A percentile compares a stretch with the other conserved stretches of the same genome.
Conservation (phyloP, 2,329 filamentous ascomycete genomes). For the Monilinia fructicola region DNA sequence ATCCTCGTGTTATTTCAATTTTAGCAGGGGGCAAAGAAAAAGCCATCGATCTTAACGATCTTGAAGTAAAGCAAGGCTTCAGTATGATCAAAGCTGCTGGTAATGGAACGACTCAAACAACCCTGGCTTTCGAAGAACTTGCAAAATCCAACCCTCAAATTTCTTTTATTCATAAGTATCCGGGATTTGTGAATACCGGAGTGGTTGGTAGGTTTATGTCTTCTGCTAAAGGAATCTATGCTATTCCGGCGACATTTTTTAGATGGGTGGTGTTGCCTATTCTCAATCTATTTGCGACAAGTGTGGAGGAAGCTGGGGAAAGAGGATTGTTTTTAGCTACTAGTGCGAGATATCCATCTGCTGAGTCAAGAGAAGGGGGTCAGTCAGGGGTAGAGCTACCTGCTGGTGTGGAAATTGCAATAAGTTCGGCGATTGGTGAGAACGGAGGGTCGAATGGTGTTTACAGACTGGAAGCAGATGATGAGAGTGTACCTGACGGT, state of each 20-base stretch:
- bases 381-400: slow-evolving; percentile 26
- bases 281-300: slow-evolving; percentile 36
- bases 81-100: slow-evolving; percentile 45
- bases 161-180: slow-evolving; percentile 45
- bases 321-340: slow-evolving; percentile 44
- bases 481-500: slow-evolving; percentile 38
- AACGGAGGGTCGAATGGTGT: slow-evolving; percentile 44
- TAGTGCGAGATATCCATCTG: slow-evolving; percentile 40
- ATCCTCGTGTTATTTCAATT: slow-evolving; percentile 55
- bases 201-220: slow-evolving; percentile 37
- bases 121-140: slow-evolving; percentile 51
- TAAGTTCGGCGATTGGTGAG: slow-evolving; percentile 35
- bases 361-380: slow-evolving; percentile 30
- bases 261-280: slow-evolving; percentile 36
- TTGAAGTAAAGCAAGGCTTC: slow-evolving; percentile 41
- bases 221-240: slow-evolving; percentile 33
- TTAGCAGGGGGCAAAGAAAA: slow-evolving; percentile 54
- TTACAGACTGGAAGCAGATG: slow-evolving; percentile 43
- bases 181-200: slow-evolving; percentile 39
- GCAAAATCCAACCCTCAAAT: slow-evolving; percentile 47
- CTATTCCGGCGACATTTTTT: slow-evolving; percentile 29
- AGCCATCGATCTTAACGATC: slow-evolving; percentile 49
- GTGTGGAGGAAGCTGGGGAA: slow-evolving; percentile 43
- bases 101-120: slow-evolving; percentile 52
- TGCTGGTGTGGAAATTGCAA: slow-evolving; percentile 32